Base-by-base conservation (phyloP, 805 yeast genomes). In the Lipomyces oligophaga region DNA sequence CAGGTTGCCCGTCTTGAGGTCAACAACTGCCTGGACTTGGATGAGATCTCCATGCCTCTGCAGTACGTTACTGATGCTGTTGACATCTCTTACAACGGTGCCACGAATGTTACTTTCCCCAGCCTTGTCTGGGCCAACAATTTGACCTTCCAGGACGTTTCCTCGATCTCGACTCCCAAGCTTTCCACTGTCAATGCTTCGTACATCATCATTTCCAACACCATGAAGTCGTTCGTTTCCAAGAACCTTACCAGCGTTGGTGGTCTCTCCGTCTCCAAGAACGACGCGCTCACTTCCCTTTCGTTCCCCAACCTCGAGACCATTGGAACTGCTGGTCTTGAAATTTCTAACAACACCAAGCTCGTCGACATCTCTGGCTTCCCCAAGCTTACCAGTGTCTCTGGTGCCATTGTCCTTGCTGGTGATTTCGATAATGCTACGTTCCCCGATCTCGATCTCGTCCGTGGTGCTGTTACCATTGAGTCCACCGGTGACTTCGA, bases 401-500 rank as follows among this genome's bases (percentile, higher is more conserved):
- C 84, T 65, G 97, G 98, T 78, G 93, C 97, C 61, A 79, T 90
- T 58, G 75, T 74, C 66, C 70, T 90, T 57, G 70, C 68, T 58
- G 98, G 98, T 76, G 73, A 77, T 70, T 86, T 87, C 71, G 74
- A 80, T 67, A 77, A 80, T 63, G 93, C 93, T 64, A 72, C 87
- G 52, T 78, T 93, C 67, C 79, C 82, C 58, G 63, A 78, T 28
- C 79, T 93, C 67, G 73, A 69, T 61, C 78, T 83, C 63, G 95
- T 93, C 62, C 79, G 79, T 67, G 98, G 98, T 79, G 96, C 95
- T 69, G 94, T 89, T 72, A 72, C 73, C 64, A 76, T 93, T 64
- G 83, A 82, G 66, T 76, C 96, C 52, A 66, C 71, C 48, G 83
- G 85, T 66, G 82, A 83, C 63, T 80, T 86, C 71, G 80, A 87